Evolutionary conservation across 306 rosid genomes (phyloP).

Genomic region (Vigna radiata): DNA sequence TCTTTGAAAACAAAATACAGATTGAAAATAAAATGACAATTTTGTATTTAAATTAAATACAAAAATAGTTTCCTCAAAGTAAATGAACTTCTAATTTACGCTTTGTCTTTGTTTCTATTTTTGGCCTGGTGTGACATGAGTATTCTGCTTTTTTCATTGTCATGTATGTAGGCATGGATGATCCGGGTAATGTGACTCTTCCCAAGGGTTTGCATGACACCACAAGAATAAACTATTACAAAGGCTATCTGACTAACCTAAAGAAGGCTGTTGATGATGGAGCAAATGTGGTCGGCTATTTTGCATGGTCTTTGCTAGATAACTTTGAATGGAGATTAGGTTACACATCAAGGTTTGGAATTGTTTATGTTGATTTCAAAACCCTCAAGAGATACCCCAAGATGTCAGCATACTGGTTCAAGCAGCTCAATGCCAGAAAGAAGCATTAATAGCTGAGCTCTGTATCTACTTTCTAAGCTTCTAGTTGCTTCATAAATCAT

Average conservation of each 20-base stretch:
- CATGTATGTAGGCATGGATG: slow-evolving; percentile 76
- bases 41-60: background rate
- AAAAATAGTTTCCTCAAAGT: background rate
- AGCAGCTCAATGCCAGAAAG: slow-evolving; percentile 60
- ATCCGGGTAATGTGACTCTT: slow-evolving; percentile 73
- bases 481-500: slow-evolving; percentile 2
- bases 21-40: background rate
- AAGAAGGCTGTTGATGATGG: slow-evolving; percentile 84
- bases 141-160: background rate
- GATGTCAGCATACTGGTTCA: slow-evolving; percentile 95
- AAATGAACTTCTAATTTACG: background rate
- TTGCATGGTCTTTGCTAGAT: slow-evolving; percentile 93
- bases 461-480: slow-evolving; percentile 16
- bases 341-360: slow-evolving; percentile 93
- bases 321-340: slow-evolving; percentile 94
- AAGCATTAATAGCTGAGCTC: slow-evolving; percentile 38
- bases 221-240: slow-evolving; percentile 76
- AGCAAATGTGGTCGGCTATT: slow-evolving; percentile 80
- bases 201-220: slow-evolving; percentile 69
- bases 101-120: slow-evolving; percentile 11
- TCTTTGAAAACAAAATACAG: too few species aligned
- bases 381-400: slow-evolving; percentile 87
- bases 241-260: slow-evolving; percentile 64
- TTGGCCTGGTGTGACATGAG: background rate
- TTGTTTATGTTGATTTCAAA: slow-evolving; percentile 81